These are phyloP conservation scores for Acarospora socialis DNA, from an alignment of 2,329 filamentous ascomycete genomes.

Conservation along the genomic window DNA sequence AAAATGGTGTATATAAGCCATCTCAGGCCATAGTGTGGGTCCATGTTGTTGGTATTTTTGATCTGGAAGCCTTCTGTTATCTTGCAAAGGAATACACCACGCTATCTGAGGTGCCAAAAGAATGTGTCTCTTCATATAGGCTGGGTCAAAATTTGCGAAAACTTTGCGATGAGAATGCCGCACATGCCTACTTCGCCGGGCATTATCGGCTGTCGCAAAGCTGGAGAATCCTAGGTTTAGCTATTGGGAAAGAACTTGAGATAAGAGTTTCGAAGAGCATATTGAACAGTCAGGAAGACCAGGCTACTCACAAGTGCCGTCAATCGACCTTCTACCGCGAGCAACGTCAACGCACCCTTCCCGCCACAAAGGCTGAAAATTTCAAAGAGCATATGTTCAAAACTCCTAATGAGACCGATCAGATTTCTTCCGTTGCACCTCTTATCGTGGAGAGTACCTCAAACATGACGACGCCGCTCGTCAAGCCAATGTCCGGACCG, in stretches of 20 bases:
- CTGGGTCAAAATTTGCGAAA: slow-evolving; percentile 21
- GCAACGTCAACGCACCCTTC: slow-evolving; percentile 7
- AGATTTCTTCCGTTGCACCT: slow-evolving; percentile 9
- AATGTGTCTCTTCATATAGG: slow-evolving; percentile 17
- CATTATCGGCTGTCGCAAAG: slow-evolving; percentile 41
- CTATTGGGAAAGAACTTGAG: slow-evolving; percentile 36
- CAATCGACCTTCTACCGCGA: background rate
- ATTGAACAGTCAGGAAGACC: slow-evolving; percentile 22
- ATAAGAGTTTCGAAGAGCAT: too few species aligned
- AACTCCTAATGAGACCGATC: slow-evolving; percentile 1
- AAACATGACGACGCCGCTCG: slow-evolving; percentile 42
- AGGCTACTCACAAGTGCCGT: slow-evolving; percentile 5
- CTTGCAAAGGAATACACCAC: slow-evolving; percentile 30
- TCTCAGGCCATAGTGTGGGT: slow-evolving; percentile 37
- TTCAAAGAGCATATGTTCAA: background rate
- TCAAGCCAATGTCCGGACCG: slow-evolving; percentile 32
- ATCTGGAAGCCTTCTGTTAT: slow-evolving; percentile 27
- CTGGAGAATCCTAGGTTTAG: slow-evolving; percentile 42
- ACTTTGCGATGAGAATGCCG: slow-evolving; percentile 39
- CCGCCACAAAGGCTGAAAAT: background rate
- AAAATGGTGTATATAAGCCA: slow-evolving; percentile 26
- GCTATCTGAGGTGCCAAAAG: slow-evolving; percentile 20
- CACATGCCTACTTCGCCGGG: slow-evolving; percentile 36
- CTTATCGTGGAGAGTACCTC: slow-evolving; percentile 36
- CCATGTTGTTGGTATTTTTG: slow-evolving; percentile 32